Conservation (phyloP, 2,329 filamentous ascomycete genomes). For the Rhexocercosporidium sp. region DNA sequence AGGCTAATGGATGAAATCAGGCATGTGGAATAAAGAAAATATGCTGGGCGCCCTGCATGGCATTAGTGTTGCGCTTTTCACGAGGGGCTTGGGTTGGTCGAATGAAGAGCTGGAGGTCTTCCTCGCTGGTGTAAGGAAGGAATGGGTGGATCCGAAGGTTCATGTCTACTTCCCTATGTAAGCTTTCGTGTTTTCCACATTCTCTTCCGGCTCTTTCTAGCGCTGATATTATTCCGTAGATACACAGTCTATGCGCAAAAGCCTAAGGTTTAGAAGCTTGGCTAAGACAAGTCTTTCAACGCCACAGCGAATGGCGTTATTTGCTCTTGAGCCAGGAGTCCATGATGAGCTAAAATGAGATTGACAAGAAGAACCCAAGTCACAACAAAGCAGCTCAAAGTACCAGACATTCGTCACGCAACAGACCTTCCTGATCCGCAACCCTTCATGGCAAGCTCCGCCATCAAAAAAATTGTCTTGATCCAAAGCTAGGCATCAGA, state of each 20-base stretch:
- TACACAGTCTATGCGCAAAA: background rate
- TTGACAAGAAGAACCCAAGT: no score
- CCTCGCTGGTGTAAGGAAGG: constrained; percentile 18
- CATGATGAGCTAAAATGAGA: no score
- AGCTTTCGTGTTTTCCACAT: background rate
- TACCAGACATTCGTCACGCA: no score
- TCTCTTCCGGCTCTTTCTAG: no score
- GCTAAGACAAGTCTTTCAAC: no score
- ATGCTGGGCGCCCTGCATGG: constrained; percentile 12
- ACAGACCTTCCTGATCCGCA: no score
- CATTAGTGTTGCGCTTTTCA: constrained; percentile 18
- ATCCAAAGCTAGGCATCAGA: no score
- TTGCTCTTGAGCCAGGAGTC: no score
- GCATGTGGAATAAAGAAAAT: constrained; percentile 7
- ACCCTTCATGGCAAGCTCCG: no score
- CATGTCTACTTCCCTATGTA: constrained; percentile 26
- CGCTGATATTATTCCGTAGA: background rate
- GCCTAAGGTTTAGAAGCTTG: background rate
- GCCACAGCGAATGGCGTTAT: no score
- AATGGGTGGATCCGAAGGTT: constrained; percentile 17
- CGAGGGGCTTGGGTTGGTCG: constrained; percentile 17
- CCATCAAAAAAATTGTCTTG: no score
- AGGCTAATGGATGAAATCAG: background rate
- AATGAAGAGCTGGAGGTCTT: constrained; percentile 14
- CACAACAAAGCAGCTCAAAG: no score